A percentile compares a stretch with the other conserved stretches of the same genome.
Conservation (phyloP, 1,284 basidiomycete species). For the Ganoderma boninense region DNA sequence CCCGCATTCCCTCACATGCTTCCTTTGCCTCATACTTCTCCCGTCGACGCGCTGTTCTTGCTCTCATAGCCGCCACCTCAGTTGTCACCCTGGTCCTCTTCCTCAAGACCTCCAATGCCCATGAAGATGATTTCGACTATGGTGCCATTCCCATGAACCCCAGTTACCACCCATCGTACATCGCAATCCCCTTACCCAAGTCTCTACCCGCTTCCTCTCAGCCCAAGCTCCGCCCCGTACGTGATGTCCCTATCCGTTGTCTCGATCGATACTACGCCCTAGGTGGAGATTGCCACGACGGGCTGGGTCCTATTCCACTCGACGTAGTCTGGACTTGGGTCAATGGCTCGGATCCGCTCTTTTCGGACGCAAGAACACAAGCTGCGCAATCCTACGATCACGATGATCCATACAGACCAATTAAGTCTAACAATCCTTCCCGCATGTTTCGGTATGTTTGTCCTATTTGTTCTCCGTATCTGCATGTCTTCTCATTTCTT, state of each 20-base stretch:
- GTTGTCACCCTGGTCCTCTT: conserved; percentile 34
- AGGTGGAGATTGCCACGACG: conserved; percentile 34
- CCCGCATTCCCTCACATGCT: conserved; percentile 3
- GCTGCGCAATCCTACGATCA: conserved; percentile 23
- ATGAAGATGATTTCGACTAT: conserved; percentile 27
- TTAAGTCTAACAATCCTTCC: conserved; percentile 30
- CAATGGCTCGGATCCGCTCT: conserved; percentile 40
- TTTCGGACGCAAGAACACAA: conserved; percentile 29
- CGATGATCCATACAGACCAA: conserved; percentile 37
- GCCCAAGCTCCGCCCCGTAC: conserved; percentile 32
- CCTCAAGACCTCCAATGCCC: conserved; percentile 21
- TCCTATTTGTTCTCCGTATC: not conserved
- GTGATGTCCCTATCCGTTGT: conserved; percentile 34
- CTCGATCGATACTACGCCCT: conserved; percentile 36
- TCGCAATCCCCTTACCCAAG: conserved; percentile 34
- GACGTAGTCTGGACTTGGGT: conserved; percentile 44
- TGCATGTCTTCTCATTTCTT: not conserved
- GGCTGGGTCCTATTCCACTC: conserved; percentile 29
- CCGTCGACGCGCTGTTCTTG: conserved; percentile 34
- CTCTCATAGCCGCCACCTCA: conserved; percentile 29
- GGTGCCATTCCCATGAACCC: conserved; percentile 17
- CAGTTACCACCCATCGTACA: conserved; percentile 31
- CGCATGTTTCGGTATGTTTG: conserved; percentile 39
- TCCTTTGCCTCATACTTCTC: conserved; percentile 23
- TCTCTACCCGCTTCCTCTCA: conserved; percentile 21